Evolutionary conservation across 176 grass and related monocot genomes (phyloP).

Genomic region (Bolboschoenus planiculmis): DNA sequence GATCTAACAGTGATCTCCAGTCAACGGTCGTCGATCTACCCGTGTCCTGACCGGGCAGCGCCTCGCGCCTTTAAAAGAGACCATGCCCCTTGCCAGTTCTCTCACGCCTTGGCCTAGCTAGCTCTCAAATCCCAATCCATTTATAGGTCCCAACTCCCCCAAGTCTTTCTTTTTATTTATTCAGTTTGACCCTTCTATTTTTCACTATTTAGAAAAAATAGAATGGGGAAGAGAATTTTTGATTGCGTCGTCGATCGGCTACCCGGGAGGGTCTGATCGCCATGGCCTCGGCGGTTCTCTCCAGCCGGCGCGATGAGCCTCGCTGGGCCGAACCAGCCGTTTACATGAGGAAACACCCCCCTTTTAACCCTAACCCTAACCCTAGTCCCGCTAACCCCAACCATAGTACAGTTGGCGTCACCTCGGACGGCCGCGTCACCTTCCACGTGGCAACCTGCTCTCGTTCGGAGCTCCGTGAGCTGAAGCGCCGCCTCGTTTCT

Average conservation of each 20-base stretch:
- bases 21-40: background rate
- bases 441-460: slow-evolving; percentile 29
- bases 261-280: background rate
- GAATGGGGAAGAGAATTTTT: background rate
- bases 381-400: slow-evolving; percentile 13
- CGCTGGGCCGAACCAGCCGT: slow-evolving; percentile 41
- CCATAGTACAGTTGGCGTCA: slow-evolving; percentile 26
- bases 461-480: slow-evolving; percentile 37
- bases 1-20: background rate
- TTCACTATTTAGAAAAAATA: background rate
- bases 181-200: background rate
- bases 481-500: slow-evolving; percentile 44
- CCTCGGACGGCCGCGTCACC: slow-evolving; percentile 6
- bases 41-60: slow-evolving; percentile 14
- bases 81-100: background rate
- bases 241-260: slow-evolving; percentile 12
- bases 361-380: slow-evolving; percentile 51
- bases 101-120: background rate
- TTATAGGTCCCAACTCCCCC: background rate
- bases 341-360: slow-evolving; percentile 29
- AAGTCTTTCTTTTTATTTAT: slow-evolving; percentile 4
- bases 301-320: slow-evolving; percentile 38
- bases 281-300: slow-evolving; percentile 77
- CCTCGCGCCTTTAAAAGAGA: slow-evolving; percentile 24
- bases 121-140: background rate